A percentile compares a stretch with the other conserved stretches of the same genome.
Conservation (phyloP, 139 green algal genomes). For the Closterium sp. region DNA sequence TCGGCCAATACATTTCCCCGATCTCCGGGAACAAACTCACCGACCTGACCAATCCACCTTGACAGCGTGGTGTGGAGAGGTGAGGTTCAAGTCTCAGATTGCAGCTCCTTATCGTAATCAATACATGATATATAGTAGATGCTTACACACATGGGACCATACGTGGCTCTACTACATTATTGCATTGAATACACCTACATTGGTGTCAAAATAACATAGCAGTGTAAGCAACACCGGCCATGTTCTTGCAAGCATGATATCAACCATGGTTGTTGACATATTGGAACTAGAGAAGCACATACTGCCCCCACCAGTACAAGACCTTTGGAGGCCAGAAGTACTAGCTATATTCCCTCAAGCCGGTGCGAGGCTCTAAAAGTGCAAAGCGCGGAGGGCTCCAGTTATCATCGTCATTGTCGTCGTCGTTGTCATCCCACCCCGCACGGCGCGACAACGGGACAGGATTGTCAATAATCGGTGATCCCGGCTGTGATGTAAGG, state of each 20-base stretch:
- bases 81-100: too few species aligned
- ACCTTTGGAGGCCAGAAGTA: background rate
- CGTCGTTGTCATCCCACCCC: background rate
- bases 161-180: too few species aligned
- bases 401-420: background rate
- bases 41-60: background rate
- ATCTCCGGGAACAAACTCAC: background rate
- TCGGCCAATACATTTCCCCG: background rate
- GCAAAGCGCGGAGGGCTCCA: background rate
- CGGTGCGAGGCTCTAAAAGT: background rate
- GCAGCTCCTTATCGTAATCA: too few species aligned
- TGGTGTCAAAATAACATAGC: too few species aligned
- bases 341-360: background rate
- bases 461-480: background rate
- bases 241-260: too few species aligned
- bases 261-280: too few species aligned
- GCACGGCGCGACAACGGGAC: background rate
- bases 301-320: background rate
- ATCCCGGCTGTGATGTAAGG: background rate
- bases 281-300: too few species aligned
- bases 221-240: background rate
- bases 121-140: too few species aligned
- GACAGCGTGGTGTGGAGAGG: background rate
- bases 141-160: too few species aligned
- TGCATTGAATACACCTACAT: too few species aligned